phyloP scores from a whole-genome alignment of 495 filamentous ascomycete species.

The Parathielavia appendiculata region DNA sequence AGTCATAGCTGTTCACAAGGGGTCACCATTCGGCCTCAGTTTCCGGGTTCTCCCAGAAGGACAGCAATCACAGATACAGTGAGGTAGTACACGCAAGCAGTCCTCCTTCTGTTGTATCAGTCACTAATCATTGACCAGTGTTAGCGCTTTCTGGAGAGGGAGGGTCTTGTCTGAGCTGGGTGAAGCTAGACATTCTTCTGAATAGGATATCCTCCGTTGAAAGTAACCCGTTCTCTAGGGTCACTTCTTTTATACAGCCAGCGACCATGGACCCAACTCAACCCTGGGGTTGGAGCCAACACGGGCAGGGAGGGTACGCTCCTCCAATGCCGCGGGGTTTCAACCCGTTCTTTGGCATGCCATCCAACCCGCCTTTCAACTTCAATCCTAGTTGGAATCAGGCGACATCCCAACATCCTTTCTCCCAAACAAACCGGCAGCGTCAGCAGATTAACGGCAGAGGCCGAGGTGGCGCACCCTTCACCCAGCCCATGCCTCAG shows the following conservation, averaged over 20 bases:
- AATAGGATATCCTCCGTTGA: neutral
- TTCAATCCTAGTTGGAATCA: constrained; percentile 1
- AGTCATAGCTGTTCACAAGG: too few species aligned
- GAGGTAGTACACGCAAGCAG: too few species aligned
- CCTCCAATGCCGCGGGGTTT: neutral
- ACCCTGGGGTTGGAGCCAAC: constrained; percentile 3
- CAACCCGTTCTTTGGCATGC: constrained; percentile 9
- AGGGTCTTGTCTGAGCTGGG: neutral
- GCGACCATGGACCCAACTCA: constrained; percentile 5
- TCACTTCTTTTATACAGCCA: neutral
- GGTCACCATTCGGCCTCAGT: too few species aligned
- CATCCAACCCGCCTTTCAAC: neutral
- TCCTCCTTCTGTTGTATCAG: too few species aligned
- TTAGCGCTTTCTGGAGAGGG: neutral
- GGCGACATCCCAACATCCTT: neutral
- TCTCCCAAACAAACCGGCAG: neutral
- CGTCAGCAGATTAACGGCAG: neutral
- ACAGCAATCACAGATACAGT: neutral
- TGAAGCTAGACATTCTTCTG: neutral
- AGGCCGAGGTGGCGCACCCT: neutral
- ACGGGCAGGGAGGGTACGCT: neutral
- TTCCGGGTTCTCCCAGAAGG: too few species aligned
- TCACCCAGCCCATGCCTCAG: neutral
- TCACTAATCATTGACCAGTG: neutral
- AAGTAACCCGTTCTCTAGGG: neutral